Base-by-base conservation (phyloP, 768 basidiomycete genomes). In the Naganishia kalamii region DNA sequence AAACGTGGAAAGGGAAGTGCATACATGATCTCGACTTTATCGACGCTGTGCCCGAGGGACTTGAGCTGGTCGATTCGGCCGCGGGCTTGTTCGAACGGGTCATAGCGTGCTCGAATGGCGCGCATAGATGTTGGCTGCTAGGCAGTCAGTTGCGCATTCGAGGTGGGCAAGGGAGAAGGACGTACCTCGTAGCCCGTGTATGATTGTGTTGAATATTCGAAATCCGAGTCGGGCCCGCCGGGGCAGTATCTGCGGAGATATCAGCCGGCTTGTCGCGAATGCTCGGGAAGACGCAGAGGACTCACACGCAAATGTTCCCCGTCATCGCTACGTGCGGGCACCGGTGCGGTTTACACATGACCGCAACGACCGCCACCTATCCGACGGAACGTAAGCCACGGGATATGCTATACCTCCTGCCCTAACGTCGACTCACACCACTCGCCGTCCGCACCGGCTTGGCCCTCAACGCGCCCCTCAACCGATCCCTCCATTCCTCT, bases 281-380 rank as follows among this genome's bases (percentile, higher is more conserved):
- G 17, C 10, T 27, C 23, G 2, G 30, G 8, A 3, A 8, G 8
- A 11, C 13, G 10, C 27, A 49, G 11, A 23, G 30, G 27, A 80
- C 88, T 69, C 78, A 94, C 87, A 99, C 96, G 80, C 96, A 99
- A 63, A 99, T 98, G 73, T 99, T 99, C 30, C 96, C 96, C 0
- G 96, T 99, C 91, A 99, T 96, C 8, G 96, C 96, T 63, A 99
- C 98, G 80, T 99, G 96, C 4, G 96, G 96, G 82, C 96, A 99
- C 61, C 96, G 85, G 82, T 99, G 96, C 1, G 96, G 96, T 75
- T 98, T 99, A 81, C 92, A 94, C 96, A 99, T 99, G n/a, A 99
- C 94, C 10, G 96, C 96, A 15, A 99, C 96, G 25, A 98, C 94
- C 17, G 94, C 96, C 65, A 98, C 93, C 92, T 94, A 63, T n/a